A percentile compares a stretch with the other conserved stretches of the same genome.
These are phyloP conservation scores for Wakefieldia striispora DNA, from an alignment of 768 basidiomycete species.

Conservation along the genomic window DNA sequence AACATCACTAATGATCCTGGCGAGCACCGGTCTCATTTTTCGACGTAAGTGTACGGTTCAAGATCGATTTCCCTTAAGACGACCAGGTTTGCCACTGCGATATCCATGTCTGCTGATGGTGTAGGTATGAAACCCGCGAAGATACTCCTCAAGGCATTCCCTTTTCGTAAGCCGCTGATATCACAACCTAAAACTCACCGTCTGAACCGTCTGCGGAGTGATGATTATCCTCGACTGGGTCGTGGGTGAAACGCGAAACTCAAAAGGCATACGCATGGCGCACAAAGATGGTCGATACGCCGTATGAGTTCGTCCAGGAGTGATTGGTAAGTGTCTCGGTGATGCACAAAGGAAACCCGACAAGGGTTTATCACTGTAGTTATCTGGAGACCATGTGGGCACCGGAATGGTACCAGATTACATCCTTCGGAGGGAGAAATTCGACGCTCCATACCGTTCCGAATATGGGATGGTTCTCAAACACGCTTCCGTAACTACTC, in stretches of 20 bases:
- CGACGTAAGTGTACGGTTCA: background rate
- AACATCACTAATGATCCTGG: background rate
- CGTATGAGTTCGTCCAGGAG: conserved; percentile 10
- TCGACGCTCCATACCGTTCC: conserved; percentile 2
- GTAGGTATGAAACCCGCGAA: background rate
- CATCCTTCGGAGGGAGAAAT: conserved; percentile 11
- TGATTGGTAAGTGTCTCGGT: conserved; percentile 21
- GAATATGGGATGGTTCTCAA: conserved; percentile 8
- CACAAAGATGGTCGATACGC: conserved; percentile 15
- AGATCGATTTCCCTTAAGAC: too few species aligned
- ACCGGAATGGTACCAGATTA: conserved; percentile 14
- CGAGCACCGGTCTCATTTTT: background rate
- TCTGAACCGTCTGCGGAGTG: background rate
- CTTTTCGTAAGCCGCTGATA: conserved; percentile 5
- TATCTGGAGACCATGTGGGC: background rate
- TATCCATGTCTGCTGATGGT: too few species aligned
- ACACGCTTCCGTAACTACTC: conserved; percentile 6
- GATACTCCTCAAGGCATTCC: conserved; percentile 1
- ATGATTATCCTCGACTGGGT: conserved; percentile 28
- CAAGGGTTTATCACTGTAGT: background rate
- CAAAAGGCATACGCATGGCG: too few species aligned
- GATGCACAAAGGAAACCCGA: too few species aligned
- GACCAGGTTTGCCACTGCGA: too few species aligned
- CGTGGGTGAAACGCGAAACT: conserved; percentile 32
- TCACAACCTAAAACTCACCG: background rate